Conservation (phyloP, 2,329 filamentous ascomycete genomes). For the Ceratocystis eucalypticola region DNA sequence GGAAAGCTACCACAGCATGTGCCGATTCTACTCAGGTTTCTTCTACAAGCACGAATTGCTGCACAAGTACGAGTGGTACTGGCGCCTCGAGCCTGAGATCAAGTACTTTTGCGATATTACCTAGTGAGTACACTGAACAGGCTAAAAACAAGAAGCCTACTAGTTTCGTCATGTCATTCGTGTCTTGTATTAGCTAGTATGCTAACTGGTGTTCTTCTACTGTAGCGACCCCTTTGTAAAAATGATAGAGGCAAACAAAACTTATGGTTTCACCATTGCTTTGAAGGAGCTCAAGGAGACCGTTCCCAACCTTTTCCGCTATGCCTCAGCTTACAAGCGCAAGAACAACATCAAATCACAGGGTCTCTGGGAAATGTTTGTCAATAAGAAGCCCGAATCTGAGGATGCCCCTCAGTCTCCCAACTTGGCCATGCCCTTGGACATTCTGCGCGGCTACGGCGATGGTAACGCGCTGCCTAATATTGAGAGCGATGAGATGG, state of each 20-base stretch:
- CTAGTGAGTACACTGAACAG: conserved; percentile 47
- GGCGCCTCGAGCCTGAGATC: conserved; percentile 97
- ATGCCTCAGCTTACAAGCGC: conserved; percentile 95
- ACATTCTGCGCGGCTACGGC: conserved; percentile 65
- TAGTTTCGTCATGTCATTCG: background rate
- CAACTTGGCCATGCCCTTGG: conserved; percentile 59
- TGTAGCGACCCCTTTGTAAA: conserved; percentile 79
- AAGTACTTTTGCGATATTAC: conserved; percentile 99
- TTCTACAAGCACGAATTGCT: conserved; percentile 96
- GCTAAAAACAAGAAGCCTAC: background rate
- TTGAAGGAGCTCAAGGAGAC: conserved; percentile 97
- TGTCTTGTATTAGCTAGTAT: no score
- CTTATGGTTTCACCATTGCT: conserved; percentile 96
- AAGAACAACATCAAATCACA: conserved; percentile 80
- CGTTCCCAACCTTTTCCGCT: conserved; percentile 95
- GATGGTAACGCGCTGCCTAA: conserved; percentile 57
- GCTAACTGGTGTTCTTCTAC: background rate
- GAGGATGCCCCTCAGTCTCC: conserved; percentile 47
- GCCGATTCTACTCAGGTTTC: conserved; percentile 97
- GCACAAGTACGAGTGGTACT: conserved; percentile 98
- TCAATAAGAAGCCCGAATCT: conserved; percentile 55
- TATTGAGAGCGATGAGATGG: conserved; percentile 86
- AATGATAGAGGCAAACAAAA: conserved; percentile 92
- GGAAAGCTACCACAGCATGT: conserved; percentile 99
- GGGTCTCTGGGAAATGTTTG: conserved; percentile 97